Percentiles rank a stretch among this genome's conserved stretches.
Evolutionary conservation across 148 eudicot genomes (phyloP).

Genomic region (Gaultheria prostrata): DNA sequence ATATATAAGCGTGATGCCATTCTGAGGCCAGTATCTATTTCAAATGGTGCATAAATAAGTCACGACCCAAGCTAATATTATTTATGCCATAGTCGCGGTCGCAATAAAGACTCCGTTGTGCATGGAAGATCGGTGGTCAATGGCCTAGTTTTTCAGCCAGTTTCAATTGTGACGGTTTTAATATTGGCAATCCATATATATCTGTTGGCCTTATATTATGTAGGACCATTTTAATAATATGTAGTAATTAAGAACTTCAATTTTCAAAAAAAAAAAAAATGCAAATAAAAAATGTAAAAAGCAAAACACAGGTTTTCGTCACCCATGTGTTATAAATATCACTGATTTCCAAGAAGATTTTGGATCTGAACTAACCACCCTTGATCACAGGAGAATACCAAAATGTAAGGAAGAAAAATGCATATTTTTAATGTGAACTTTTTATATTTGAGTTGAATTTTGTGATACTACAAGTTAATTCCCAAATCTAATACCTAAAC

Average conservation of each 20-base stretch:
- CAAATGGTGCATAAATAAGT: no score
- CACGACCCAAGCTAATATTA: background rate
- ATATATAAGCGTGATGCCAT: no score
- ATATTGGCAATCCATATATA: no score
- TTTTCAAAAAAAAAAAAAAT: background rate
- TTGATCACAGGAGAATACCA: background rate
- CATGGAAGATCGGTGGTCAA: background rate
- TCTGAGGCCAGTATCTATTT: no score
- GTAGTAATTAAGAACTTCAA: background rate
- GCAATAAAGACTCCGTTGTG: background rate
- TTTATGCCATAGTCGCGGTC: background rate
- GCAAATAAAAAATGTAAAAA: background rate
- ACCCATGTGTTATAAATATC: constrained; percentile 13
- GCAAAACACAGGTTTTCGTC: constrained; percentile 7
- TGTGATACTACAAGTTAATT: background rate
- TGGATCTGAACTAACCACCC: constrained; percentile 9
- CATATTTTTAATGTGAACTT: background rate
- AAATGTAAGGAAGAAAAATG: background rate
- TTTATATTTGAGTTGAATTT: background rate
- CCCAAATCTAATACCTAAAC: background rate
- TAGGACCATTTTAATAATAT: no score
- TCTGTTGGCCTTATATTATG: no score
- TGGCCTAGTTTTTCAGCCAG: background rate
- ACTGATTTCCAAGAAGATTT: constrained; percentile 16
- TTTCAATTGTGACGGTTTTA: background rate